Base-by-base conservation (phyloP, 192 early-diverging fungal genomes). In the Backusella circina region DNA sequence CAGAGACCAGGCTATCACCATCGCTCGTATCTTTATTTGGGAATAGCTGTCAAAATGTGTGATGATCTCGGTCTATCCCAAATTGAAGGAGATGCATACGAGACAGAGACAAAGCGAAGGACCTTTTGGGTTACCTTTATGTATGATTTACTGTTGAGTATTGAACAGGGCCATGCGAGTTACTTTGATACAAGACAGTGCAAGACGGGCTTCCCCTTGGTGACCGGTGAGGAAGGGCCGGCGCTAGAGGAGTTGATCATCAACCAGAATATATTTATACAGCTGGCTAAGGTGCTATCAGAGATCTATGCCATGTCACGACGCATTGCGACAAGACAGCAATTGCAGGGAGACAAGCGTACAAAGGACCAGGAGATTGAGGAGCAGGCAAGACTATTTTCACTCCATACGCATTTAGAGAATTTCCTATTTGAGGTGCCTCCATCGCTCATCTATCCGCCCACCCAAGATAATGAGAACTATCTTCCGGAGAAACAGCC, bases 11-110 rank as follows among this genome's bases (percentile, higher is more conserved):
- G 88, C 1, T 87, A 82, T 65, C 85, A 86, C 32, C 85, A 85
- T 38, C 82, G 86, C 37, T 80, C 86, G 8, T 81, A 81, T 65
- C 80, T 85, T 78, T 86, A 82, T 54, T 79, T 87, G 28, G 67
- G 75, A 18, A 73, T 78, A 41, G 81, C 74, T 23, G 33, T 61
- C 16, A 67, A 67, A 16, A 83, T 83, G 81, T 51, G 50, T 18
- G 38, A 69, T 44, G 81, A 72, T 47, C 71, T 83, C 1, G 71
- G 72, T 9, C 26, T 83, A 51, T 73, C 76, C 2, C 72, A 69
- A 51, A 47, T 38, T 18, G 68, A 66, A 32, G 51, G 51, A 6
- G 70, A 76, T 10, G 18, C 39, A 26, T 30, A 68, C 21, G 70
- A 79, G 8, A 65, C 41, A 4, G 81, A 83, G 47, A 72, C 75